Percentiles rank a stretch among this genome's conserved stretches.
Conservation (phyloP, 805 yeast species). For the Suhomyces pyralidae region DNA sequence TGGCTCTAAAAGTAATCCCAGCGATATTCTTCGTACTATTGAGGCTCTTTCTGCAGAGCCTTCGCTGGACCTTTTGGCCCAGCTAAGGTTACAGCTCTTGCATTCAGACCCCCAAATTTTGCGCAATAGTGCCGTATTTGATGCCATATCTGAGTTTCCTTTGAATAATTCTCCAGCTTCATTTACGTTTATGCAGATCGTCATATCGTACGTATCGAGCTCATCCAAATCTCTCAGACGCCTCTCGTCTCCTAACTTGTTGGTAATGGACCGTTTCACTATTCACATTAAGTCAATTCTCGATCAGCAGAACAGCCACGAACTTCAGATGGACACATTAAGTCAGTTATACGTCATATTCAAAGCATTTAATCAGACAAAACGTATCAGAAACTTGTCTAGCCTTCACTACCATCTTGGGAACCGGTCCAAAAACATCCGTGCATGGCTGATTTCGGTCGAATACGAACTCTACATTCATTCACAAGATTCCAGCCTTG, state of each 20-base stretch:
- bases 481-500: slow-evolving; percentile 1
- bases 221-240: slow-evolving; percentile 1
- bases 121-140: slow-evolving; percentile 1
- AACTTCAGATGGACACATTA: not conserved
- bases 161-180: not conserved
- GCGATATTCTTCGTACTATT: not conserved
- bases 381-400: slow-evolving; percentile 46
- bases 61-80: not conserved
- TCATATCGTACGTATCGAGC: not conserved
- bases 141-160: slow-evolving; percentile 1
- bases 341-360: slow-evolving; percentile 9
- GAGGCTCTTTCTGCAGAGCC: not conserved
- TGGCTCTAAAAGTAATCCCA: not conserved
- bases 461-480: slow-evolving; percentile 28
- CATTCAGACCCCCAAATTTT: not conserved
- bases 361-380: slow-evolving; percentile 25
- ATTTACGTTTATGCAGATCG: slow-evolving; percentile 1
- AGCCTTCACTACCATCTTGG: slow-evolving; percentile 45
- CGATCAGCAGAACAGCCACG: not conserved
- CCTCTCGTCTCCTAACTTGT: slow-evolving; percentile 7
- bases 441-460: slow-evolving; percentile 16
- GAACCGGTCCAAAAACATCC: not conserved
- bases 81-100: not conserved
- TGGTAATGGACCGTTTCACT: slow-evolving; percentile 9
- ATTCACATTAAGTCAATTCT: slow-evolving; percentile 3